These are phyloP conservation scores for Deinandra increscens DNA, from an alignment of 129 eudicot genomes.

Conservation along the genomic window DNA sequence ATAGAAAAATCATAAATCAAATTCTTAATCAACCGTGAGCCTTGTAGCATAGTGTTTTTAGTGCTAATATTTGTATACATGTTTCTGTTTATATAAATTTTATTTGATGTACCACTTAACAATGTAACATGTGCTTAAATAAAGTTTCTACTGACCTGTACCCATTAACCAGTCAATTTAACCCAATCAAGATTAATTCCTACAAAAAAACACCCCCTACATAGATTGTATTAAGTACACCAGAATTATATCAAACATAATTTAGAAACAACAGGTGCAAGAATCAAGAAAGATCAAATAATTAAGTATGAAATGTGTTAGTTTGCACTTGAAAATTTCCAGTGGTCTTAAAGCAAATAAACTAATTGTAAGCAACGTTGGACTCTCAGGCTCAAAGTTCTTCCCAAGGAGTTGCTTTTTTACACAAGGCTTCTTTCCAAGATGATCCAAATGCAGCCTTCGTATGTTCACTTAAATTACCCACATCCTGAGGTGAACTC, in stretches of 20 bases:
- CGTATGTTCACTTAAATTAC: conserved; percentile 52
- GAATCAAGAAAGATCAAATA: background rate
- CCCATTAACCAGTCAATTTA: too few relatives aligned
- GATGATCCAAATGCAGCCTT: conserved; percentile 75
- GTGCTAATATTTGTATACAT: conserved; percentile 82
- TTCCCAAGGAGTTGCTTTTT: conserved; percentile 49
- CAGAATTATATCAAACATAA: too few relatives aligned
- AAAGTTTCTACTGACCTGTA: too few relatives aligned
- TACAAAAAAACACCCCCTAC: too few relatives aligned
- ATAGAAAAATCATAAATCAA: background rate
- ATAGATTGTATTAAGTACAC: too few relatives aligned
- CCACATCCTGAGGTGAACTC: conserved; percentile 48
- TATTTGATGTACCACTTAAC: too few relatives aligned
- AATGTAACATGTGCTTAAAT: too few relatives aligned
- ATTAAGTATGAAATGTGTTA: background rate
- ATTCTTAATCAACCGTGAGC: conserved; percentile 50
- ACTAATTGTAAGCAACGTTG: conserved; percentile 78
- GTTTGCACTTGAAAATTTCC: conserved; percentile 63
- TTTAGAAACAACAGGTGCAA: background rate
- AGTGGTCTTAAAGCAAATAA: conserved; percentile 76
- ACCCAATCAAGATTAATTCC: too few relatives aligned
- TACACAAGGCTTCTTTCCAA: conserved; percentile 73
- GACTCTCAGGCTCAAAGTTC: conserved; percentile 68
- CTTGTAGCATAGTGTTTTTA: conserved; percentile 77
- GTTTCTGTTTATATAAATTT: too few relatives aligned